These are phyloP conservation scores for Pleurotus tuber-regium DNA, from an alignment of 768 basidiomycete species.

Conservation along the genomic window DNA sequence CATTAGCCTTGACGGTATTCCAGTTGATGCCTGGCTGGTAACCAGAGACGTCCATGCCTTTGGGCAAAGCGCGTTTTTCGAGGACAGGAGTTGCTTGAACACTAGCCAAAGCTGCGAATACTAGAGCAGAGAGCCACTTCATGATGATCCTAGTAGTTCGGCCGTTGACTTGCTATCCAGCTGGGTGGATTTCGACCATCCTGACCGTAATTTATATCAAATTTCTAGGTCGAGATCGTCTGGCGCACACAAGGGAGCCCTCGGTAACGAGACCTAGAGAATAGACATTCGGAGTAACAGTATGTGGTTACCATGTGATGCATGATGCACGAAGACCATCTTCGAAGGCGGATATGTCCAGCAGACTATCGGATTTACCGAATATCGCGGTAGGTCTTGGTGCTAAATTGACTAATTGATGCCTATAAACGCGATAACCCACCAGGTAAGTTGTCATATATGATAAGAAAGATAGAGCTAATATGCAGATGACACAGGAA, in stretches of 20 bases:
- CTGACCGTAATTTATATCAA: not conserved
- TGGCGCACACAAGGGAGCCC: not conserved
- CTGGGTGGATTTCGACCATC: not conserved
- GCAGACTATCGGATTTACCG: not conserved
- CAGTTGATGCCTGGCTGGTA: slow-evolving; percentile 51
- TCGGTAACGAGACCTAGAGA: too few species aligned
- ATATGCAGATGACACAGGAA: not conserved
- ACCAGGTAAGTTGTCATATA: not conserved
- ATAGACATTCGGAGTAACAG: not conserved
- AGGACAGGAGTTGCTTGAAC: slow-evolving; percentile 6
- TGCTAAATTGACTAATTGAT: not conserved
- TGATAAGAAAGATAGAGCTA: not conserved
- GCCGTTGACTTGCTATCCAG: not conserved
- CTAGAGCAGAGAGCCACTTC: slow-evolving; percentile 9
- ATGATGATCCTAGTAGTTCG: not conserved
- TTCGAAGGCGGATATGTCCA: not conserved
- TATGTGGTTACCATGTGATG: not conserved
- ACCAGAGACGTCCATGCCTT: slow-evolving; percentile 56
- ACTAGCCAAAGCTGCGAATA: not conserved
- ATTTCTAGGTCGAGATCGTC: not conserved
- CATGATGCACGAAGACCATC: not conserved
- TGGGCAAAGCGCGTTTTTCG: slow-evolving; percentile 26
- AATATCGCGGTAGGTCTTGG: not conserved
- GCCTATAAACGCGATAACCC: not conserved
- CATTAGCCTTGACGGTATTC: slow-evolving; percentile 47